These are phyloP conservation scores for Globisporangium mamillatum DNA, from an alignment of 352 stramenopile species.

Conservation along the genomic window DNA sequence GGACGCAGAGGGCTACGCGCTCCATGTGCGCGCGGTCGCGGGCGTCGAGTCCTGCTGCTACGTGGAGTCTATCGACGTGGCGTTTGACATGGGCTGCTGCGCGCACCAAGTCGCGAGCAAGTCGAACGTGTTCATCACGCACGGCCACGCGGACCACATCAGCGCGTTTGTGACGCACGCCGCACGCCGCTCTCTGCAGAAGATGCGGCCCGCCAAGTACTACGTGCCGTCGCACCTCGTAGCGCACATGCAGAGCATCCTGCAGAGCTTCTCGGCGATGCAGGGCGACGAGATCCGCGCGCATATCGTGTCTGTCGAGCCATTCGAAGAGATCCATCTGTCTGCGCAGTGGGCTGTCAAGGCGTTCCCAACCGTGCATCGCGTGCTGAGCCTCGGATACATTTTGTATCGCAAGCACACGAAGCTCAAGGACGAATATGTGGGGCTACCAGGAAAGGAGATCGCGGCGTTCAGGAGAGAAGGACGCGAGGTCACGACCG, in stretches of 20 bases:
- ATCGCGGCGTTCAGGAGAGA: constrained; percentile 45
- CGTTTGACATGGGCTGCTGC: constrained; percentile 73
- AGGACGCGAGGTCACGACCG: constrained; percentile 43
- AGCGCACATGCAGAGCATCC: constrained; percentile 46
- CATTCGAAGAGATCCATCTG: constrained; percentile 55
- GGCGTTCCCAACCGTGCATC: constrained; percentile 65
- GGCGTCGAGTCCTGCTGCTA: constrained; percentile 79
- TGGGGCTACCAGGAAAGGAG: constrained; percentile 31
- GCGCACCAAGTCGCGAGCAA: constrained; percentile 47
- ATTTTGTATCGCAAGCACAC: constrained; percentile 63
- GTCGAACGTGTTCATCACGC: constrained; percentile 83
- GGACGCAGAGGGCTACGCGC: constrained; percentile 38
- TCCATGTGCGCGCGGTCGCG: constrained; percentile 63
- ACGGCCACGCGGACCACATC: constrained; percentile 86
- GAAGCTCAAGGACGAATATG: constrained; percentile 50
- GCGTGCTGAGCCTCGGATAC: constrained; percentile 74
- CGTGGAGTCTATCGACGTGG: constrained; percentile 65
- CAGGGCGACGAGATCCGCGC: constrained; percentile 57
- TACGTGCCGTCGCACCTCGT: constrained; percentile 60
- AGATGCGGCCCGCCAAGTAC: constrained; percentile 62
- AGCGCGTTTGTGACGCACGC: constrained; percentile 58
- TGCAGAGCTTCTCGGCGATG: constrained; percentile 55
- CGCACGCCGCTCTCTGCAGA: constrained; percentile 46
- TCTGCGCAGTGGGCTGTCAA: constrained; percentile 57
- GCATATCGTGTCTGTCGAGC: constrained; percentile 43